These are phyloP conservation scores for Pseudogymnoascus sp. DNA, from an alignment of 2,329 filamentous ascomycete genomes.

Conservation along the genomic window DNA sequence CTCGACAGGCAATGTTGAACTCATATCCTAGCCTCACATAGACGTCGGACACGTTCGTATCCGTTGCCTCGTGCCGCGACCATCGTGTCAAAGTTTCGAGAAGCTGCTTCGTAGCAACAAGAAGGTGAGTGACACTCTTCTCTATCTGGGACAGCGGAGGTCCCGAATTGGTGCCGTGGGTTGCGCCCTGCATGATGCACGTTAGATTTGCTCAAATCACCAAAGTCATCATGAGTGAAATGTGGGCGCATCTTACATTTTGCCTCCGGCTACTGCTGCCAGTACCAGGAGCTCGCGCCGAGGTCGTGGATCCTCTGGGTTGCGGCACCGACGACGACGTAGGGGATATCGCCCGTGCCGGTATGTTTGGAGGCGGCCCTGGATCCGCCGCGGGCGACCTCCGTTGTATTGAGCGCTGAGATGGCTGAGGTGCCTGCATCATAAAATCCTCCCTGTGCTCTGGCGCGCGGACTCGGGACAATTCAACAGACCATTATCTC, in stretches of 20 bases:
- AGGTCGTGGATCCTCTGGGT: constrained; percentile 57
- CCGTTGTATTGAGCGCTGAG: constrained; percentile 49
- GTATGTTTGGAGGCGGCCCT: constrained; percentile 48
- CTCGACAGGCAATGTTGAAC: constrained; percentile 97
- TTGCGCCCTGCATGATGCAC: neutral
- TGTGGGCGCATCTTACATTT: constrained; percentile 44
- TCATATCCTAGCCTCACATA: constrained; percentile 97
- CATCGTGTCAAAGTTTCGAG: constrained; percentile 96
- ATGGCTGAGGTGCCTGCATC: constrained; percentile 45
- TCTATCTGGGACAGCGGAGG: constrained; percentile 78
- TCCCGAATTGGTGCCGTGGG: constrained; percentile 14
- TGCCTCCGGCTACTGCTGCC: constrained; percentile 42
- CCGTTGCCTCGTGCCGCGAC: constrained; percentile 86
- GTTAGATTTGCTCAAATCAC: neutral
- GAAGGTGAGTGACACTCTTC: constrained; percentile 94
- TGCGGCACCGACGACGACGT: constrained; percentile 36
- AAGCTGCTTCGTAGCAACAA: constrained; percentile 95
- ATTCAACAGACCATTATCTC: constrained; percentile 6
- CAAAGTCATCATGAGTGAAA: neutral
- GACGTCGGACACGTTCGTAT: constrained; percentile 94
- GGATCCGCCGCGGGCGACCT: constrained; percentile 56
- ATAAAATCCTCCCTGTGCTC: constrained; percentile 12
- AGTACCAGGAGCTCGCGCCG: constrained; percentile 49
- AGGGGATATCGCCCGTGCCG: constrained; percentile 53
- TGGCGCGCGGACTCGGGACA: constrained; percentile 1